Evolutionary conservation across 345 rosid genomes (phyloP).

Genomic region (Eucalyptus cladocalyx): DNA sequence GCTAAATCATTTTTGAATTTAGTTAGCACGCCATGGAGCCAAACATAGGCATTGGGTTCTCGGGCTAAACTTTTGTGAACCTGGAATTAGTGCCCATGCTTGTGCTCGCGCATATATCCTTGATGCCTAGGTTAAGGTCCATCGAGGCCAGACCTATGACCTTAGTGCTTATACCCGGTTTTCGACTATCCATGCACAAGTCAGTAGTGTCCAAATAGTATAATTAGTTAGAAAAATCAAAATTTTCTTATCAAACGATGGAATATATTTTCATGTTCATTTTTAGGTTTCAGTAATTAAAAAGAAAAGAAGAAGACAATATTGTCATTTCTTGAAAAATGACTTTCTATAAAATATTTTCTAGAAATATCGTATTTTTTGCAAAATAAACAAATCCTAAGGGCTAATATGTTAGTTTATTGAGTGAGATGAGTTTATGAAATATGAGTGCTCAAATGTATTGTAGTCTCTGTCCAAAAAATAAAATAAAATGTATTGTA

Average conservation of each 20-base stretch:
- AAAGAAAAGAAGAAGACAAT: no score
- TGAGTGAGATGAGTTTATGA: background rate
- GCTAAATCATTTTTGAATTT: accelerated
- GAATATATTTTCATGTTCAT: background rate
- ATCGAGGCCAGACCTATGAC: background rate
- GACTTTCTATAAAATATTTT: background rate
- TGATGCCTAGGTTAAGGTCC: background rate
- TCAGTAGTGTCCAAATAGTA: background rate
- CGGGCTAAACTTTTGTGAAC: background rate
- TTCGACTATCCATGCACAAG: background rate
- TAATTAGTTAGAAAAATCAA: background rate
- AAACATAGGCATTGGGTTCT: background rate
- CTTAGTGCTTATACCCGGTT: background rate
- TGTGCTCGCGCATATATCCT: accelerated
- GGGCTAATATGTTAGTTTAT: background rate
- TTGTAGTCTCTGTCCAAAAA: background rate
- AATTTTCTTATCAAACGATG: background rate
- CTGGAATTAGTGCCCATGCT: background rate
- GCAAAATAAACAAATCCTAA: background rate
- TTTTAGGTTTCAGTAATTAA: no score
- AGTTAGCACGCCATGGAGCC: background rate
- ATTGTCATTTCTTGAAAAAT: no score
- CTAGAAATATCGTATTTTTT: background rate
- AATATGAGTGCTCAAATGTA: background rate
- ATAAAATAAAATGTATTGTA: background rate